A percentile compares a stretch with the other conserved stretches of the same genome.
Conservation (phyloP, 345 rosid genomes). For the Adansonia digitata region DNA sequence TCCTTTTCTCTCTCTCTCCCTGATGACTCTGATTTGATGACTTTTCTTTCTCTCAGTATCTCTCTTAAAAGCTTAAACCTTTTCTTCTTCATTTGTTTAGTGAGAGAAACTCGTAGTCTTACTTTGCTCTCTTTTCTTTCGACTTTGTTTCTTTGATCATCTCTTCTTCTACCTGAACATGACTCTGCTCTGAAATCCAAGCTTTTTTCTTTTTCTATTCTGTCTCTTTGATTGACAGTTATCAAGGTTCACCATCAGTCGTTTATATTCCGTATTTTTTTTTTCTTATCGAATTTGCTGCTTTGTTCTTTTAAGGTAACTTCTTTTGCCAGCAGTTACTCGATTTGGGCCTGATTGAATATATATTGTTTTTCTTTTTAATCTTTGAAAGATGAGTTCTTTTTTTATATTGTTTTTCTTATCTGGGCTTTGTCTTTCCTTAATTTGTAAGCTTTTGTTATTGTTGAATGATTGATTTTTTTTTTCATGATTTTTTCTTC, state of each 20-base stretch:
- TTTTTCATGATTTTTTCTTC: neutral
- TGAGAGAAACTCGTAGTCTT: neutral
- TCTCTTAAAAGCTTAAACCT: neutral
- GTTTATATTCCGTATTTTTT: neutral
- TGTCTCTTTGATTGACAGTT: neutral
- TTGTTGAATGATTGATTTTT: neutral
- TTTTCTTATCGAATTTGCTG: neutral
- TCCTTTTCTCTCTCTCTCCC: neutral
- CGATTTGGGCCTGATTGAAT: conserved; percentile 8
- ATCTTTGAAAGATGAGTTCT: neutral
- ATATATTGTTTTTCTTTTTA: too few species aligned
- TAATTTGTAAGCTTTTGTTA: neutral
- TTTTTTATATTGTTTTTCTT: conserved; percentile 5
- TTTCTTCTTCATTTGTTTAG: neutral
- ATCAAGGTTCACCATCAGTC: neutral
- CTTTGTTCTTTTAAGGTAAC: neutral
- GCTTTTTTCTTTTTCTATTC: neutral
- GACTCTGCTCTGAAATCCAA: conserved; percentile 10
- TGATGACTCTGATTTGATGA: neutral
- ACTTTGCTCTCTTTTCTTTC: neutral
- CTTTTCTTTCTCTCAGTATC: neutral
- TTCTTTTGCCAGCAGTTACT: neutral
- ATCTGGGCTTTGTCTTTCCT: neutral
- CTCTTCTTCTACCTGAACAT: neutral
- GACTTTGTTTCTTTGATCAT: neutral